Evolutionary conservation across 805 yeast species (phyloP).

Genomic region (Nakazawaea wickerhamii): DNA sequence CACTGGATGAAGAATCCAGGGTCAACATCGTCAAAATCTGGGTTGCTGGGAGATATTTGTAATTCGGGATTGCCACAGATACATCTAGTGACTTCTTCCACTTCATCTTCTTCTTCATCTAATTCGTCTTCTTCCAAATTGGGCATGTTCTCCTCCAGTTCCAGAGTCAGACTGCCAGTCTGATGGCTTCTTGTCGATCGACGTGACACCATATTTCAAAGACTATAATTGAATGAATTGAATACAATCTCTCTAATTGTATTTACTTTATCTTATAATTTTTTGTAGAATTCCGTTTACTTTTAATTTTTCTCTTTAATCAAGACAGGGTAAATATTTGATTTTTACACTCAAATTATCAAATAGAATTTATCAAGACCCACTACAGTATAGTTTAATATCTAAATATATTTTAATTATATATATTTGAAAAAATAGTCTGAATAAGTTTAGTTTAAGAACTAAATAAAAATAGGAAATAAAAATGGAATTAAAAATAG

Average conservation of each 20-base stretch:
- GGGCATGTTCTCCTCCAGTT: neutral
- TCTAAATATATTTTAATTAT: too few species aligned
- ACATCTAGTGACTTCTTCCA: constrained; percentile 49
- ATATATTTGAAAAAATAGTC: too few species aligned
- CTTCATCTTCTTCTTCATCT: constrained; percentile 23
- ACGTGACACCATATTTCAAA: constrained; percentile 7
- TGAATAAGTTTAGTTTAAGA: too few species aligned
- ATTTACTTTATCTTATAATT: neutral
- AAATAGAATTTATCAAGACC: too few species aligned
- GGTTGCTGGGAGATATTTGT: constrained; percentile 24
- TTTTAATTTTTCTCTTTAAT: too few species aligned
- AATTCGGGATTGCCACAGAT: constrained; percentile 47
- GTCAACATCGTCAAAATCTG: constrained; percentile 35
- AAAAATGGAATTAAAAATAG: neutral
- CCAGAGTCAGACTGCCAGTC: neutral
- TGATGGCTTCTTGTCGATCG: constrained; percentile 8
- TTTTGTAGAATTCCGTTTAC: too few species aligned
- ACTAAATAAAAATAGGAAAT: too few species aligned
- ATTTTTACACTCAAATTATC: too few species aligned
- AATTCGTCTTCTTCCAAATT: constrained; percentile 13
- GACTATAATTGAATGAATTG: neutral
- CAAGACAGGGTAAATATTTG: neutral
- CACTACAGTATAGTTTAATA: too few species aligned
- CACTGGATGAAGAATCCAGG: constrained; percentile 74
- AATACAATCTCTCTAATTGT: neutral